phyloP scores from a whole-genome alignment of 2,329 filamentous ascomycete genomes.

The Trichoderma sp. region DNA sequence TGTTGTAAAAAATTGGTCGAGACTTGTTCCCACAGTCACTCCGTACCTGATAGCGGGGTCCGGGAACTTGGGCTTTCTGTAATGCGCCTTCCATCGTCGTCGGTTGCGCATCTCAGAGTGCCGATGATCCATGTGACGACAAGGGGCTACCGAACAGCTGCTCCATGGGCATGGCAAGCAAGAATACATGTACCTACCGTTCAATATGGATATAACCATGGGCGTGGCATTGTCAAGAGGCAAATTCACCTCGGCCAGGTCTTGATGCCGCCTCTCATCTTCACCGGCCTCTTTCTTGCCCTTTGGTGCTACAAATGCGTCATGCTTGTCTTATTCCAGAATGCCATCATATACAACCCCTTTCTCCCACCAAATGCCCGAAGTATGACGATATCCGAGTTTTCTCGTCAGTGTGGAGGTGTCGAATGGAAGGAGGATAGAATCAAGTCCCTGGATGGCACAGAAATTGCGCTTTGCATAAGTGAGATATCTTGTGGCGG shows the following conservation, averaged over 20 bases:
- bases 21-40: neutral
- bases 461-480: conserved; percentile 61
- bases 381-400: conserved; percentile 66
- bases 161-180: neutral
- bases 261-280: conserved; percentile 67
- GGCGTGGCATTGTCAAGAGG: conserved; percentile 23
- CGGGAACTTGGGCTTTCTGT: conserved; percentile 10
- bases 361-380: conserved; percentile 71
- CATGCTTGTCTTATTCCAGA: conserved; percentile 77
- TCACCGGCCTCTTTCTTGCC: conserved; percentile 63
- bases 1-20: neutral
- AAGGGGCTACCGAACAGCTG: neutral
- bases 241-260: conserved; percentile 39
- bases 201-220: neutral
- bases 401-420: conserved; percentile 58
- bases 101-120: neutral
- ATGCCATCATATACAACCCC: conserved; percentile 81
- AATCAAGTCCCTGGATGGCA: conserved; percentile 64
- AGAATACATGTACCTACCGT: neutral
- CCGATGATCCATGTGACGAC: neutral
- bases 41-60: neutral
- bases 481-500: conserved; percentile 39
- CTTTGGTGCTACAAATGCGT: conserved; percentile 69
- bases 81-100: neutral
- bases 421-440: conserved; percentile 68